Evolutionary conservation across 1,139 yeast species (phyloP).

Genomic region (Scheffersomyces quercinus): DNA sequence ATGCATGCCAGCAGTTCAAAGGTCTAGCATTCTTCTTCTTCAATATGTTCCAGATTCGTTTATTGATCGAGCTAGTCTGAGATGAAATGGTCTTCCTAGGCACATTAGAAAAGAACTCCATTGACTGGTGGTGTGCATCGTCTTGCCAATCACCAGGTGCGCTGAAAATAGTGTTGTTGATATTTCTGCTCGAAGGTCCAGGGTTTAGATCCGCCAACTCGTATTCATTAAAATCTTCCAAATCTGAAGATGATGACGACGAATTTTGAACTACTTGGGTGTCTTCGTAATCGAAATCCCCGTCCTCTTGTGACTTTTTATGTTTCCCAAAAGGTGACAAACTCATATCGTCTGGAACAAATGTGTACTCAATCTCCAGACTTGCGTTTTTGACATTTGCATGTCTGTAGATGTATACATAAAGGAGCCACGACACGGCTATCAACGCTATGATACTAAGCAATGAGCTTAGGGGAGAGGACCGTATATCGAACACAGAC

Average conservation of each 20-base stretch:
- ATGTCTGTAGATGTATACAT: slow-evolving; percentile 13
- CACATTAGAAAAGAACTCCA: slow-evolving; percentile 7
- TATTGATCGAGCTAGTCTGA: slow-evolving; percentile 7
- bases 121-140: slow-evolving; percentile 7
- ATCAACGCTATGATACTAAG: slow-evolving; percentile 14
- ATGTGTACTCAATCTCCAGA: background rate
- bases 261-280: background rate
- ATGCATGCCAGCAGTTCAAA: slow-evolving; percentile 21
- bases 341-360: too few relatives aligned
- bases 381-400: background rate
- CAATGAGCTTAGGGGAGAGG: slow-evolving; percentile 10
- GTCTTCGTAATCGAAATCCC: background rate
- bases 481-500: slow-evolving; percentile 27
- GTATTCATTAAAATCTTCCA: slow-evolving; percentile 1
- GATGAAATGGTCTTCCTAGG: slow-evolving; percentile 6
- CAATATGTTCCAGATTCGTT: slow-evolving; percentile 4
- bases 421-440: slow-evolving; percentile 11
- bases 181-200: background rate
- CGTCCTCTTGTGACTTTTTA: slow-evolving; percentile 2
- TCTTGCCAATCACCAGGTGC: slow-evolving; percentile 14
- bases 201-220: background rate
- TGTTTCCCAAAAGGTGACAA: too few relatives aligned
- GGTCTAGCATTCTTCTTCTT: slow-evolving; percentile 13
- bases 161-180: background rate
- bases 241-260: background rate